These are phyloP conservation scores for Cyphellophora attinorum DNA, from an alignment of 2,329 filamentous ascomycete genomes.

Conservation along the genomic window DNA sequence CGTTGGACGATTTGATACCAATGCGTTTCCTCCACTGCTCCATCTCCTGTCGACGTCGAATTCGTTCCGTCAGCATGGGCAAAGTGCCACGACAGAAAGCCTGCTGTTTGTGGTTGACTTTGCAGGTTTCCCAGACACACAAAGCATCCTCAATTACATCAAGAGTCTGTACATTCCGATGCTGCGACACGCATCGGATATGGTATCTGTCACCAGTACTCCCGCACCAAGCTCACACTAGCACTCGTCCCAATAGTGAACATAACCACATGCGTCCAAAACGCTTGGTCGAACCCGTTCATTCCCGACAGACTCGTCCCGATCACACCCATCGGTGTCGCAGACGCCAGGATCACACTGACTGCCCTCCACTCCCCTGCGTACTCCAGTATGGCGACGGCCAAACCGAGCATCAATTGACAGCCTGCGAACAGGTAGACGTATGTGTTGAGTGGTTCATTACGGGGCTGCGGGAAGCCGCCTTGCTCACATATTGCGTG, in stretches of 20 bases:
- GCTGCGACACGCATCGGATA: too few species aligned
- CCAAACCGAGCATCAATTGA: slow-evolving; percentile 1
- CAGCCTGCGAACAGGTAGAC: slow-evolving; percentile 3
- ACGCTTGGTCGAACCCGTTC: not conserved
- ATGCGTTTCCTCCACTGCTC: too few species aligned
- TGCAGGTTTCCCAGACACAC: too few species aligned
- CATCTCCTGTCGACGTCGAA: too few species aligned
- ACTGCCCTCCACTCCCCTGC: slow-evolving; percentile 2
- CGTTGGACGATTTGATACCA: too few species aligned
- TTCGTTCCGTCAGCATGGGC: too few species aligned
- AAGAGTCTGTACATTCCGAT: too few species aligned
- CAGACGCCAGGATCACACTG: slow-evolving; percentile 1
- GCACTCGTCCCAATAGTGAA: slow-evolving; percentile 1
- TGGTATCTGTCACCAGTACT: slow-evolving; percentile 4
- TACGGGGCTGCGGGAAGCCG: slow-evolving; percentile 2
- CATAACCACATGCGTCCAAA: slow-evolving; percentile 1
- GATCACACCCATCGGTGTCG: slow-evolving; percentile 1
- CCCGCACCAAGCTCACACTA: not conserved
- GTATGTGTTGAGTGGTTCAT: slow-evolving; percentile 2
- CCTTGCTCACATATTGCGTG: slow-evolving; percentile 1
- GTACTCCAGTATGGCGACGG: slow-evolving; percentile 1
- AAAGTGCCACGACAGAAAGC: too few species aligned
- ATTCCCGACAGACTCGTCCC: slow-evolving; percentile 1
- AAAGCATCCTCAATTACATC: too few species aligned
- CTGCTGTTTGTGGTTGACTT: too few species aligned